Conservation (phyloP, 768 basidiomycete species). For the Kwoniella newhampshirensis region DNA sequence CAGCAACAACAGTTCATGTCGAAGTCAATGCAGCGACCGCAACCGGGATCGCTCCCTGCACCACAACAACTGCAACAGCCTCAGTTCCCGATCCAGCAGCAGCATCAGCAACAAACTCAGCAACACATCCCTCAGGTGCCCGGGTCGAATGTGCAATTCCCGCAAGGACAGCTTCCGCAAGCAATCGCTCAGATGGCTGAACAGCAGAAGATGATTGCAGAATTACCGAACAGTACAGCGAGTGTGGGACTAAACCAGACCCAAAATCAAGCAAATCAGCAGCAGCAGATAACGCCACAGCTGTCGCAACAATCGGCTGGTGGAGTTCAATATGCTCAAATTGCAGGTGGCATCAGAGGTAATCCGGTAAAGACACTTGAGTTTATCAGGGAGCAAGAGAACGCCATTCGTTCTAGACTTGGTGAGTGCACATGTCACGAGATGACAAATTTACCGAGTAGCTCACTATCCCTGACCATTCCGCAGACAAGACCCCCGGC, state of each 20-base stretch:
- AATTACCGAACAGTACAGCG: constrained; percentile 8
- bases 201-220: constrained; percentile 16
- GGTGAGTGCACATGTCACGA: no score
- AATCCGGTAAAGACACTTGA: constrained; percentile 14
- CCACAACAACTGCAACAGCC: constrained; percentile 5
- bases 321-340: neutral
- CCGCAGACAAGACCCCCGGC: constrained; percentile 5
- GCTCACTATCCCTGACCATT: no score
- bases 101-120: constrained; percentile 6
- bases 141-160: constrained; percentile 1
- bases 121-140: constrained; percentile 6
- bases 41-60: constrained; percentile 16
- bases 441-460: no score
- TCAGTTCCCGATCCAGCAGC: constrained; percentile 5
- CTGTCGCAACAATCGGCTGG: neutral
- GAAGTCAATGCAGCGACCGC: constrained; percentile 22
- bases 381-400: constrained; percentile 16
- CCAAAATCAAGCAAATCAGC: constrained; percentile 3
- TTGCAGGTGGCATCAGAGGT: constrained; percentile 2
- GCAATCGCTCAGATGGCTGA: constrained; percentile 10
- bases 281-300: constrained; percentile 1
- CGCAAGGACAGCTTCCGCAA: neutral
- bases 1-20: constrained; percentile 24
- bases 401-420: constrained; percentile 1
- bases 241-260: no score